A percentile compares a stretch with the other conserved stretches of the same genome.
phyloP scores from a whole-genome alignment of 2,329 filamentous ascomycete genomes.

The Cytospora piceicola region DNA sequence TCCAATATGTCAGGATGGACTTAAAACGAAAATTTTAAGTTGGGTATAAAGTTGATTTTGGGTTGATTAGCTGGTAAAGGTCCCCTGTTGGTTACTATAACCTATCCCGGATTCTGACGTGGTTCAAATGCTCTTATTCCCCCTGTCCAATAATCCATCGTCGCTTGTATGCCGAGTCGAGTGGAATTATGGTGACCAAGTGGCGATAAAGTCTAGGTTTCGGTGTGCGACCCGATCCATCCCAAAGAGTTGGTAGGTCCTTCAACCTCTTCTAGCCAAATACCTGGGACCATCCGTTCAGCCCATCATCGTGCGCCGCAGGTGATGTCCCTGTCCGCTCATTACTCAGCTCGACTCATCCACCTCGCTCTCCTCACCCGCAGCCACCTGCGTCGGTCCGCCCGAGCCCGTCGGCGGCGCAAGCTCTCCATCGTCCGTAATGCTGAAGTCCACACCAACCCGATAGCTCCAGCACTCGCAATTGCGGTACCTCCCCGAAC shows the following conservation, averaged over 20 bases:
- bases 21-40: too few species aligned
- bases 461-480: conserved; percentile 28
- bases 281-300: neutral
- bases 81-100: neutral
- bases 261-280: neutral
- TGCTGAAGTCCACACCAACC: conserved; percentile 27
- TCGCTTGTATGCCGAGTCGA: neutral
- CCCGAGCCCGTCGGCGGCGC: conserved; percentile 19
- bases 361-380: conserved; percentile 26
- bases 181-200: neutral
- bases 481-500: conserved; percentile 23
- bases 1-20: too few species aligned
- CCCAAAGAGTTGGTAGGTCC: neutral
- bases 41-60: too few species aligned
- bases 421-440: conserved; percentile 22
- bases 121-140: too few species aligned
- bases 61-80: neutral
- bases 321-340: neutral
- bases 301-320: neutral
- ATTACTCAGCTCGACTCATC: conserved; percentile 17
- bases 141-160: neutral
- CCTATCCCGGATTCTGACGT: too few species aligned
- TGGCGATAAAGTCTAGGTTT: neutral
- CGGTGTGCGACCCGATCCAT: neutral
- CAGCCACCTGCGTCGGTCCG: conserved; percentile 24